Conservation (phyloP, 129 eudicot species). For the Apium graveolens region DNA sequence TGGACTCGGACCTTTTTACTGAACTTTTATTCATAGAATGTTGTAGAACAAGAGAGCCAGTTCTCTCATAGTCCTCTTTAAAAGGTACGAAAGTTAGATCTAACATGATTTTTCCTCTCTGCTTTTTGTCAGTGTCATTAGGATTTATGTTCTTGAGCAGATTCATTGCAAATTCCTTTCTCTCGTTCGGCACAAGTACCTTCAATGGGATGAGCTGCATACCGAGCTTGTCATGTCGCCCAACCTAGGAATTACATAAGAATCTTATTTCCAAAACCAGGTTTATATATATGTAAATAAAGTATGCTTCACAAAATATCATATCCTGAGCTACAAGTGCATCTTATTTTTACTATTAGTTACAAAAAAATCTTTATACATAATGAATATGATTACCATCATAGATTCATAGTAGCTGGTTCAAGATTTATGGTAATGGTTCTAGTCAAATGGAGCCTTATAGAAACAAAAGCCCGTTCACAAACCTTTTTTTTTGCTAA, state of each 20-base stretch:
- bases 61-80: conserved; percentile 25
- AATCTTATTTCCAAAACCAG: neutral
- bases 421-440: neutral
- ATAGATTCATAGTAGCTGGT: neutral
- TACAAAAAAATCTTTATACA: neutral
- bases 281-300: neutral
- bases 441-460: neutral
- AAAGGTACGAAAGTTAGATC: conserved; percentile 54
- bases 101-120: conserved; percentile 49
- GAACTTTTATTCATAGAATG: conserved; percentile 20
- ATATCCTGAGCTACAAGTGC: neutral
- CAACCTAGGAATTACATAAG: conserved; percentile 30
- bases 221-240: conserved; percentile 50
- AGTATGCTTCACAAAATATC: neutral
- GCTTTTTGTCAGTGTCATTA: conserved; percentile 43
- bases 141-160: conserved; percentile 37
- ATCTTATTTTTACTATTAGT: neutral
- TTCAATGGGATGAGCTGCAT: conserved; percentile 57
- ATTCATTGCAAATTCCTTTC: conserved; percentile 36
- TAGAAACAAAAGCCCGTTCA: neutral
- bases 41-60: conserved; percentile 26
- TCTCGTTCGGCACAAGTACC: conserved; percentile 41
- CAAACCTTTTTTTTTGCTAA: too few relatives aligned
- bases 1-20: conserved; percentile 23
- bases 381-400: neutral